Evolutionary conservation across 2,329 filamentous ascomycete species (phyloP).

Genomic region (Epichloe sp.): DNA sequence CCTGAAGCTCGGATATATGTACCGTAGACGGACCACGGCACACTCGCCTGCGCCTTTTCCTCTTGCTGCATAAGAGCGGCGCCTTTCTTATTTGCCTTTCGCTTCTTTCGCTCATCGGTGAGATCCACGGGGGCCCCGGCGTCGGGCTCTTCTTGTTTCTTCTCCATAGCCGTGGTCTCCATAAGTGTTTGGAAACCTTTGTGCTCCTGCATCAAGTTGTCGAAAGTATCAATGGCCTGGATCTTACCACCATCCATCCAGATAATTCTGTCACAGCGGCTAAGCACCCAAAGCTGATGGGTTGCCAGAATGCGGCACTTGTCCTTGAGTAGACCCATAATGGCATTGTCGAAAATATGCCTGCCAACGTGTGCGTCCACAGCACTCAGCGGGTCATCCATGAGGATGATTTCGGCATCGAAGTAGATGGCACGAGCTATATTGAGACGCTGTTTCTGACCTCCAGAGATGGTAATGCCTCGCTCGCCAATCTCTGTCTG

Average conservation of each 20-base stretch:
- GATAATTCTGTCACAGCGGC: constrained; percentile 79
- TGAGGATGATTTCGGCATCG: constrained; percentile 51
- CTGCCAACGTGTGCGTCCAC: constrained; percentile 59
- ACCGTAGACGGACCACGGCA: constrained; percentile 67
- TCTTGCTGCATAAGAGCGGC: constrained; percentile 57
- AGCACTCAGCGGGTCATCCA: constrained; percentile 57
- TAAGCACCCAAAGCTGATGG: constrained; percentile 88
- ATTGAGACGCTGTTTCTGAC: constrained; percentile 89
- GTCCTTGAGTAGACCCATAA: constrained; percentile 73
- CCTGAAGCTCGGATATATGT: constrained; percentile 69
- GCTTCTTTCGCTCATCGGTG: constrained; percentile 24
- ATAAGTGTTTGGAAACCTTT: constrained; percentile 71
- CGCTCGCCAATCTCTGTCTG: constrained; percentile 88
- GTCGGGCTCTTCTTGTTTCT: constrained; percentile 38
- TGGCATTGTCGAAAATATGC: constrained; percentile 86
- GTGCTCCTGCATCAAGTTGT: constrained; percentile 71
- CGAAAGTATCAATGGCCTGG: constrained; percentile 76
- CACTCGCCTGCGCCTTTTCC: constrained; percentile 59
- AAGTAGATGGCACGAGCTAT: constrained; percentile 75
- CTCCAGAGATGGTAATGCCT: constrained; percentile 89
- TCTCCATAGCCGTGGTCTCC: constrained; percentile 68
- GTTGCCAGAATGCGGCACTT: constrained; percentile 89
- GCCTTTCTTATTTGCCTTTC: constrained; percentile 45
- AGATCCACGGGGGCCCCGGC: constrained; percentile 23
- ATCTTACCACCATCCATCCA: constrained; percentile 84